phyloP scores from a whole-genome alignment of 148 eudicot species.

The Drosera capensis region DNA sequence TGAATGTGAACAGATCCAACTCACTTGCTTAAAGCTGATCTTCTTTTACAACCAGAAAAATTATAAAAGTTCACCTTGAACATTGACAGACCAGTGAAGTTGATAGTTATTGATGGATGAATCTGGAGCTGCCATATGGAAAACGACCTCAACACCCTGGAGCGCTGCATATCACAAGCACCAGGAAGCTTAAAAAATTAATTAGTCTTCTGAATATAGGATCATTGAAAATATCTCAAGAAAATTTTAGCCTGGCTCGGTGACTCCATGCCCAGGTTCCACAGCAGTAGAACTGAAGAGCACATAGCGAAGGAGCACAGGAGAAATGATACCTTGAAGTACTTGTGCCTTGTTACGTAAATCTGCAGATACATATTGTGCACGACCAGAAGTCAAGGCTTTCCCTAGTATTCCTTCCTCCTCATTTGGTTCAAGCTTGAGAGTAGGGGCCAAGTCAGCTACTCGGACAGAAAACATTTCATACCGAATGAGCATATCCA shows the following conservation, averaged over 20 bases:
- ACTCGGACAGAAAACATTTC: conserved; percentile 53
- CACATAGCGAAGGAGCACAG: neutral
- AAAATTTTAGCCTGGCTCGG: neutral
- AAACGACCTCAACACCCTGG: conserved; percentile 88
- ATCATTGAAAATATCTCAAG: neutral
- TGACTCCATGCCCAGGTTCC: neutral
- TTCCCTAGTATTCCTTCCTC: conserved; percentile 51
- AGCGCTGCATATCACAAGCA: conserved; percentile 32
- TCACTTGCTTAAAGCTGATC: neutral
- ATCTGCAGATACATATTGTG: conserved; percentile 49
- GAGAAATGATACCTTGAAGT: conserved; percentile 30
- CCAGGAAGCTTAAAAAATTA: neutral
- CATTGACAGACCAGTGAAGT: conserved; percentile 77
- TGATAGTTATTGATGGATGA: conserved; percentile 79
- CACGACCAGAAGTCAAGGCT: conserved; percentile 55
- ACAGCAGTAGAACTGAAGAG: neutral
- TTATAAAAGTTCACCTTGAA: conserved; percentile 39
- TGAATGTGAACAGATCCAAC: neutral
- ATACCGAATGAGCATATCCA: conserved; percentile 56
- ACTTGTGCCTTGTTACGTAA: conserved; percentile 68
- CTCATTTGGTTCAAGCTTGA: conserved; percentile 47
- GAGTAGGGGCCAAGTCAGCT: conserved; percentile 46
- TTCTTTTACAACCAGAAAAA: neutral
- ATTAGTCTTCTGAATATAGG: neutral
- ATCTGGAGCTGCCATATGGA: conserved; percentile 98